These are phyloP conservation scores for Mixia osmundae DNA, from an alignment of 1,284 basidiomycete genomes.

Conservation along the genomic window DNA sequence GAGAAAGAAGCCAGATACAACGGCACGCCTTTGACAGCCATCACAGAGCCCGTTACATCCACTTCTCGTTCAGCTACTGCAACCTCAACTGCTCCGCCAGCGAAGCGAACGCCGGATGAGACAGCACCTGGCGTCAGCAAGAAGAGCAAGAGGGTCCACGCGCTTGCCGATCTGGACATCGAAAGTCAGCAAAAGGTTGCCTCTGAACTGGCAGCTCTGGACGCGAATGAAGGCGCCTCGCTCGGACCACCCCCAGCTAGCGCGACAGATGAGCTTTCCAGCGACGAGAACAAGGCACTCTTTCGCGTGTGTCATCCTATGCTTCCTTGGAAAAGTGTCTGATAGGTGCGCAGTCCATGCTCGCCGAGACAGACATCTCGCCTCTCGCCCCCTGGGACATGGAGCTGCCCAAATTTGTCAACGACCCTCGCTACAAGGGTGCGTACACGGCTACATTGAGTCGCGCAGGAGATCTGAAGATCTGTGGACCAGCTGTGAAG, in stretches of 20 bases:
- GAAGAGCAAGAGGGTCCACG: constrained; percentile 18
- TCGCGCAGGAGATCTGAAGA: neutral
- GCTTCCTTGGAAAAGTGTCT: too few relatives aligned
- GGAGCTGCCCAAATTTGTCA: constrained; percentile 75
- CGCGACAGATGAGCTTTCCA: neutral
- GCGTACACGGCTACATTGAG: neutral
- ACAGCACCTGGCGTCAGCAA: constrained; percentile 21
- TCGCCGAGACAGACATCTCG: constrained; percentile 73
- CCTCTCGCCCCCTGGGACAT: constrained; percentile 89
- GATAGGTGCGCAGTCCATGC: too few relatives aligned
- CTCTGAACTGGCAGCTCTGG: constrained; percentile 32
- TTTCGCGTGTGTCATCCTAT: too few relatives aligned
- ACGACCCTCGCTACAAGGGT: constrained; percentile 52
- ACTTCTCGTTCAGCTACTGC: too few relatives aligned
- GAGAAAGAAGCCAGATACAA: constrained; percentile 17
- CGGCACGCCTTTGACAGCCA: too few relatives aligned
- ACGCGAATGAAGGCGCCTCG: constrained; percentile 27
- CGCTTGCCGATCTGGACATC: constrained; percentile 3
- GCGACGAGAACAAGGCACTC: neutral
- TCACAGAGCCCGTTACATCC: too few relatives aligned
- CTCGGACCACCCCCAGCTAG: neutral
- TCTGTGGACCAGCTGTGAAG: constrained; percentile 13
- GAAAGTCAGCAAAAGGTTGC: constrained; percentile 23
- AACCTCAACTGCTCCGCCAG: too few relatives aligned
- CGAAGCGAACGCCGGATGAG: constrained; percentile 24